A percentile compares a stretch with the other conserved stretches of the same genome.
Evolutionary conservation across 345 rosid genomes (phyloP).

Genomic region (Eucalyptus albens): DNA sequence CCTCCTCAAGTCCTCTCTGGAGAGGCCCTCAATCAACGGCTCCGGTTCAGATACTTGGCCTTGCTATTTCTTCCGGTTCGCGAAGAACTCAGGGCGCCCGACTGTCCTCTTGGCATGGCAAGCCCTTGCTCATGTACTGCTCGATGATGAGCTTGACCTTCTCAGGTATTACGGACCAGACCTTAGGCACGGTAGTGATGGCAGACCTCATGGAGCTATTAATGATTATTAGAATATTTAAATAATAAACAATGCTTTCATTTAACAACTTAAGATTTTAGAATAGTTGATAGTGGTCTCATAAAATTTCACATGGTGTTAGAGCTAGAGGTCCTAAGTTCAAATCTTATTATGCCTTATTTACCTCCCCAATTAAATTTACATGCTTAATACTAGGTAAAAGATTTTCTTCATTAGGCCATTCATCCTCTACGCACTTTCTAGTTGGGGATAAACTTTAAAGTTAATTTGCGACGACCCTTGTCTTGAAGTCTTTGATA

Average conservation of each 20-base stretch:
- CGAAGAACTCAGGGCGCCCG: too few species aligned
- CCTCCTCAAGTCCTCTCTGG: background rate
- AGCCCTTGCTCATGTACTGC: background rate
- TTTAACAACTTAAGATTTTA: too few species aligned
- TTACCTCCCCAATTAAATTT: too few species aligned
- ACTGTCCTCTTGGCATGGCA: background rate
- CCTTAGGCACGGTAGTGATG: background rate
- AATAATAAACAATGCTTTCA: too few species aligned
- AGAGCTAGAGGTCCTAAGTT: too few species aligned
- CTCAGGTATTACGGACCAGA: background rate
- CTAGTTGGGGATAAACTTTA: slow-evolving; percentile 8
- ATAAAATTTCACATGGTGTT: too few species aligned
- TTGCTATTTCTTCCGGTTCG: too few species aligned
- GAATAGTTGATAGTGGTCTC: too few species aligned
- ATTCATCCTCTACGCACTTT: slow-evolving; percentile 2
- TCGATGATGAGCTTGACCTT: slow-evolving; percentile 1
- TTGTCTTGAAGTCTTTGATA: background rate
- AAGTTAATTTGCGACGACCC: slow-evolving; percentile 9
- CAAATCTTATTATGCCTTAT: too few species aligned
- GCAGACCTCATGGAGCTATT: background rate
- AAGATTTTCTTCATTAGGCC: slow-evolving; percentile 9
- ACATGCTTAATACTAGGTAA: background rate
- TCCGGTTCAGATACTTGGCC: too few species aligned
- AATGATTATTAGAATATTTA: background rate
- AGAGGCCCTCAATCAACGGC: too few species aligned